Conservation (phyloP, 805 yeast species). For the Wickerhamiella dianesei region DNA sequence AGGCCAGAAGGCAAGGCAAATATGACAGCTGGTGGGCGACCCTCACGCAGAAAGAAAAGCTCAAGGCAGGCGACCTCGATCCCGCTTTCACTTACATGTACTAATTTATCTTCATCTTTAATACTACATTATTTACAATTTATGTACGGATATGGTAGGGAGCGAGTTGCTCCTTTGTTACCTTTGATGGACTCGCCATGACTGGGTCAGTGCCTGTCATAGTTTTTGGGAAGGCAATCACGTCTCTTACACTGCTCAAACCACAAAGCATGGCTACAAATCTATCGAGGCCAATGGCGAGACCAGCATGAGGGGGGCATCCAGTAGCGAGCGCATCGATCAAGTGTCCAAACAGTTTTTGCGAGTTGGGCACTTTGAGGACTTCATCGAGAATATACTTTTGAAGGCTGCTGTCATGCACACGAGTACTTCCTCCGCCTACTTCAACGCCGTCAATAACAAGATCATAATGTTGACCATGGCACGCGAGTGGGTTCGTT, state of each 20-base stretch:
- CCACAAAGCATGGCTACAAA: constrained; percentile 84
- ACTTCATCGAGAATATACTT: constrained; percentile 53
- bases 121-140: constrained; percentile 6
- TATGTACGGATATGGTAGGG: constrained; percentile 39
- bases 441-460: constrained; percentile 90
- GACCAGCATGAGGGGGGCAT: constrained; percentile 97
- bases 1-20: constrained; percentile 17
- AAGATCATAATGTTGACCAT: constrained; percentile 88
- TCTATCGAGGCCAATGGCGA: constrained; percentile 91
- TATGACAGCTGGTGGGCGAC: constrained; percentile 18
- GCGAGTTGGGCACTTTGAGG: constrained; percentile 43
- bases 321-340: constrained; percentile 72
- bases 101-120: constrained; percentile 7
- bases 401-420: constrained; percentile 76
- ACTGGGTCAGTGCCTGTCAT: constrained; percentile 78
- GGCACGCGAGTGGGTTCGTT: constrained; percentile 44
- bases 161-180: constrained; percentile 35
- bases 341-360: constrained; percentile 69
- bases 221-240: constrained; percentile 91
- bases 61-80: constrained; percentile 23
- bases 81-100: constrained; percentile 24
- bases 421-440: constrained; percentile 95
- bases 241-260: constrained; percentile 68
- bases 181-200: constrained; percentile 70
- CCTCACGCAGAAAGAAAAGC: constrained; percentile 15